Evolutionary conservation across 2,329 filamentous ascomycete genomes (phyloP), one percentile per base, ranked within the genome.

Genomic region (Orbilia ellipsospora): DNA sequence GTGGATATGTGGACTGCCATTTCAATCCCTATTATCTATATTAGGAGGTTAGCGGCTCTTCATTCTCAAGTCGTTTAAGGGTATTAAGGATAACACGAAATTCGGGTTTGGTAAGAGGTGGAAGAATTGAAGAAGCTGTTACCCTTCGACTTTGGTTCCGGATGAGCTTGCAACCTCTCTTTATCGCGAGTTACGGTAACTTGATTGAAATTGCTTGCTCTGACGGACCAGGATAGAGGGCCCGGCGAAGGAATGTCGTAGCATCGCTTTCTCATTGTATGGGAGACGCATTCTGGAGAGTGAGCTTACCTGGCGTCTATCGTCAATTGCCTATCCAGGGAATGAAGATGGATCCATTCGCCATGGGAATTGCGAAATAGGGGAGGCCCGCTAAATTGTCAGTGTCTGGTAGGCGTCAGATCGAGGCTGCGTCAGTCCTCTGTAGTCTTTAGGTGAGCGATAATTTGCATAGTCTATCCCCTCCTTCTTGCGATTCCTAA

Each of bases 21-120:
- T 60, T 44, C 6, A 45, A 45, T 48, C 52, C 40, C 44, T 16
- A 40, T 2, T 51, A 50, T 54, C 68, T 59, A 48, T 54, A 45
- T 8, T 73, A 65, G 60, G 68, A 51, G 1, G 55, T 73, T 65
- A 65, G 68, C 54, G 56, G 68, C 65, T 72, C 60, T 45, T 55
- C 60, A 54, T 61, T 55, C 59, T 54, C 61, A 64, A 36, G 44
- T 48, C 44, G 13, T 48, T n/a, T n/a, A n/a, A n/a, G n/a, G n/a
- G n/a, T n/a, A n/a, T n/a, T 10, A 48, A n/a, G 44, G 44, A 48
- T 48, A 18, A 48, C 16, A 48, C 16, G 6, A 18, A 4, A 18
- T 5, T 36, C 31, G 5, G 1, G 31, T 18, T 48, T 48, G 8
- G 16, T 3, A 48, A 48, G 3, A 48, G 44, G 5, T 48, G 44